A percentile compares a stretch with the other conserved stretches of the same genome.
Evolutionary conservation across 306 rosid species (phyloP).

Genomic region (Cicer cuneatum): DNA sequence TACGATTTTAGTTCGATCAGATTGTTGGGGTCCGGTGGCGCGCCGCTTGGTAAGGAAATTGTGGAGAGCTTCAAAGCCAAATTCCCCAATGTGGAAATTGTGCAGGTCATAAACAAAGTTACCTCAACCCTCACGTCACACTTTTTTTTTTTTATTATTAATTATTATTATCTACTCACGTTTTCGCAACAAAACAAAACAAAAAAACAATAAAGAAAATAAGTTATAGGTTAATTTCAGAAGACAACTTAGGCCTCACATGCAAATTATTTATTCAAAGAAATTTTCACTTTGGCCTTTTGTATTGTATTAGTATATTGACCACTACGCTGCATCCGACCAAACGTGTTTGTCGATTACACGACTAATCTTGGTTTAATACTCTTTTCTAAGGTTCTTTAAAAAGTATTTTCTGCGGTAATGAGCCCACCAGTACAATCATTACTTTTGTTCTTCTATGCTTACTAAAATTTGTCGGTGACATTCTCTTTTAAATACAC

Average conservation of each 20-base stretch:
- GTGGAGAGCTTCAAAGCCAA: slow-evolving; percentile 53
- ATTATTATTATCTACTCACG: neutral
- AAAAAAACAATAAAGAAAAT: too few species aligned
- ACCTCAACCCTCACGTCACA: neutral
- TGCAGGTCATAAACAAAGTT: slow-evolving; percentile 50
- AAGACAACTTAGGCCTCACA: too few species aligned
- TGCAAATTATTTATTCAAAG: too few species aligned
- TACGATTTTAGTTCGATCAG: slow-evolving; percentile 74
- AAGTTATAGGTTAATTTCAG: too few species aligned
- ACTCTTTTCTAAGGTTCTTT: too few species aligned
- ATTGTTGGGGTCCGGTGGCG: slow-evolving; percentile 68
- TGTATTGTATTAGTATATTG: too few species aligned
- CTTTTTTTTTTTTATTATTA: neutral
- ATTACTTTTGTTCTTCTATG: neutral
- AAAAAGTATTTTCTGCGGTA: neutral
- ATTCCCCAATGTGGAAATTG: slow-evolving; percentile 64
- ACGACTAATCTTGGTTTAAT: too few species aligned
- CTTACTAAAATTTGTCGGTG: neutral
- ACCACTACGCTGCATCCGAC: neutral
- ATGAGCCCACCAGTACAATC: neutral
- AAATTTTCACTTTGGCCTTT: too few species aligned
- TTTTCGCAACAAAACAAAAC: too few species aligned
- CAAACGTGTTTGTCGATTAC: neutral
- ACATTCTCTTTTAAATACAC: neutral
- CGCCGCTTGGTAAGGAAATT: slow-evolving; percentile 74